phyloP scores from a whole-genome alignment of 108 stramenopile species.

The Mayamaea pseudoterrestris region DNA sequence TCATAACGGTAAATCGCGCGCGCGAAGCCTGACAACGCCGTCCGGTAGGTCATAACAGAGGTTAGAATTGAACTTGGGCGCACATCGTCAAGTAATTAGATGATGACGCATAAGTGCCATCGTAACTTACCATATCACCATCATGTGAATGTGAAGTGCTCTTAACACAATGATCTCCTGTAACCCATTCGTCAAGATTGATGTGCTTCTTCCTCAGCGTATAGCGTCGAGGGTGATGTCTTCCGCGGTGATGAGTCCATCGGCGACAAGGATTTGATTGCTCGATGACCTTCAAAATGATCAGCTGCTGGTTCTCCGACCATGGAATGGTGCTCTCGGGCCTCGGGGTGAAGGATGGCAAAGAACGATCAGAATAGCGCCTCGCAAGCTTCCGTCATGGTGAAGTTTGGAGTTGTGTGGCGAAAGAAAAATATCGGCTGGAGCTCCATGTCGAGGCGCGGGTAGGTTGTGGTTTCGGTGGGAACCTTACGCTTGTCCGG shows the following conservation, averaged over 20 bases:
- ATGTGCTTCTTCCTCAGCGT: slow-evolving; percentile 56
- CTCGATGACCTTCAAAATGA: slow-evolving; percentile 69
- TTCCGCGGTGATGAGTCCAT: slow-evolving; percentile 57
- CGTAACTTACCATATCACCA: no score
- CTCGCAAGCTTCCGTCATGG: slow-evolving; percentile 23
- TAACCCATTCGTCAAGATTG: slow-evolving; percentile 58
- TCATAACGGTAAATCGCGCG: no score
- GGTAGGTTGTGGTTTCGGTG: no score
- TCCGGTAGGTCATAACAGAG: no score
- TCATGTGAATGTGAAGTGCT: no score
- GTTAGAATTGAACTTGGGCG: no score
- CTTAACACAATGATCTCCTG: slow-evolving; percentile 74
- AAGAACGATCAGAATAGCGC: slow-evolving; percentile 53
- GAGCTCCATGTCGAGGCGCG: no score
- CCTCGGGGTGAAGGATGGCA: slow-evolving; percentile 45
- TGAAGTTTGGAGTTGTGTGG: neutral
- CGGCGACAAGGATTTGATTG: slow-evolving; percentile 76
- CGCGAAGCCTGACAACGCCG: no score
- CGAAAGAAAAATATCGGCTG: no score
- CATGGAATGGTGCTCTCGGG: slow-evolving; percentile 56
- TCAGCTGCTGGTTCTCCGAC: slow-evolving; percentile 26
- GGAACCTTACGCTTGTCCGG: no score
- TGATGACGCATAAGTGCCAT: no score
- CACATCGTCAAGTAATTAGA: no score
- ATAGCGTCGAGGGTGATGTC: slow-evolving; percentile 48